Evolutionary conservation across 768 basidiomycete species (phyloP).

Genomic region (Stropharia rugosoannulata): DNA sequence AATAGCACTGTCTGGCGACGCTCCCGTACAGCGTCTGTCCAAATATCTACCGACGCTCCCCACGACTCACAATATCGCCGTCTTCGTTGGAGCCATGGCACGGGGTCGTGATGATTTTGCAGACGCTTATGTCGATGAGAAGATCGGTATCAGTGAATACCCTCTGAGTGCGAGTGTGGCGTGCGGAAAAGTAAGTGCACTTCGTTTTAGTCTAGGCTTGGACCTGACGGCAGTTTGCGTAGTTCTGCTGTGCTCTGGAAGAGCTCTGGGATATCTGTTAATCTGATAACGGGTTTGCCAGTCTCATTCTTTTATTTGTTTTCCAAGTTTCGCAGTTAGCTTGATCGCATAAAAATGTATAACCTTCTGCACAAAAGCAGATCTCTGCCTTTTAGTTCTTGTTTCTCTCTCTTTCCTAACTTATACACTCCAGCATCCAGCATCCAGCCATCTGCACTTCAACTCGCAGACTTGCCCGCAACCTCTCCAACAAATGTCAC

Average conservation of each 20-base stretch:
- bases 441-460: conserved; percentile 40
- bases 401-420: neutral
- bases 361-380: conserved; percentile 13
- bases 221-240: neutral
- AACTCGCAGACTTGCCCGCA: conserved; percentile 37
- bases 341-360: conserved; percentile 3
- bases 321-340: neutral
- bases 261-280: conserved; percentile 93
- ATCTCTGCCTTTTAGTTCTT: neutral
- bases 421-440: conserved; percentile 19
- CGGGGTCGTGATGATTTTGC: conserved; percentile 96
- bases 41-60: conserved; percentile 85
- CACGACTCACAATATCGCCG: conserved; percentile 84
- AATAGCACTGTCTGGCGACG: conserved; percentile 88
- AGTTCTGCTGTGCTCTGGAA: conserved; percentile 92
- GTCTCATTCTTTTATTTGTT: neutral
- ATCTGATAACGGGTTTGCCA: conserved; percentile 17
- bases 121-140: conserved; percentile 91
- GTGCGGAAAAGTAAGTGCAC: conserved; percentile 83
- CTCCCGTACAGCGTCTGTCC: conserved; percentile 77
- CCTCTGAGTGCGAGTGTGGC: conserved; percentile 91
- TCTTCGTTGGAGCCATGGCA: conserved; percentile 99
- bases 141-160: conserved; percentile 95
- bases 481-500: neutral
- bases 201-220: neutral